phyloP scores from a whole-genome alignment of 441 rosid species.

The Populus hybrid region DNA sequence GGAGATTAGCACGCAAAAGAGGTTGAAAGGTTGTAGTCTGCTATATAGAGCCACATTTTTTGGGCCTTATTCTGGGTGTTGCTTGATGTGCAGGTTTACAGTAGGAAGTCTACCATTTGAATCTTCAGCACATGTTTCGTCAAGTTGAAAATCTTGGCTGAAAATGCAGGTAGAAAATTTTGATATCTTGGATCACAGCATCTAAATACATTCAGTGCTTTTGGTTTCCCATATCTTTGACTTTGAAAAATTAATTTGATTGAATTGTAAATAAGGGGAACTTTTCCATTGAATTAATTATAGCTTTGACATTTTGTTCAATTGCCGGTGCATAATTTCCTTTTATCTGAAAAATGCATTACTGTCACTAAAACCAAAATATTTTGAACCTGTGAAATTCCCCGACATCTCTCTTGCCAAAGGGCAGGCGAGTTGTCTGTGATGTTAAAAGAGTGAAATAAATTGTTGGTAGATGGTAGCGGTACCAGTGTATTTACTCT shows the following conservation, averaged over 20 bases:
- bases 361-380: neutral
- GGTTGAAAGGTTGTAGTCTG: neutral
- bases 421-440: neutral
- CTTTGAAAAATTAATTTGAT: slow-evolving; percentile 26
- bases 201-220: slow-evolving; percentile 16
- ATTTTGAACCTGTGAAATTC: neutral
- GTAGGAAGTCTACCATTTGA: slow-evolving; percentile 12
- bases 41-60: neutral
- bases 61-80: slow-evolving; percentile 7
- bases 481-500: too few relatives aligned
- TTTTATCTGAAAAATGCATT: neutral
- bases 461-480: too few relatives aligned
- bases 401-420: neutral
- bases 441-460: neutral
- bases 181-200: slow-evolving; percentile 26
- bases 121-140: slow-evolving; percentile 2
- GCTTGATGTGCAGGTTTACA: slow-evolving; percentile 30
- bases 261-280: slow-evolving; percentile 31
- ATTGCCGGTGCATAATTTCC: neutral
- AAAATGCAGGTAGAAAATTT: slow-evolving; percentile 27
- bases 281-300: slow-evolving; percentile 3
- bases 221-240: slow-evolving; percentile 11
- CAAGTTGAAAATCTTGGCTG: slow-evolving; percentile 34
- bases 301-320: slow-evolving; percentile 10
- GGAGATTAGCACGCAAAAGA: neutral